phyloP scores from a whole-genome alignment of 768 basidiomycete genomes.

The Candolleomyces eurysporus region DNA sequence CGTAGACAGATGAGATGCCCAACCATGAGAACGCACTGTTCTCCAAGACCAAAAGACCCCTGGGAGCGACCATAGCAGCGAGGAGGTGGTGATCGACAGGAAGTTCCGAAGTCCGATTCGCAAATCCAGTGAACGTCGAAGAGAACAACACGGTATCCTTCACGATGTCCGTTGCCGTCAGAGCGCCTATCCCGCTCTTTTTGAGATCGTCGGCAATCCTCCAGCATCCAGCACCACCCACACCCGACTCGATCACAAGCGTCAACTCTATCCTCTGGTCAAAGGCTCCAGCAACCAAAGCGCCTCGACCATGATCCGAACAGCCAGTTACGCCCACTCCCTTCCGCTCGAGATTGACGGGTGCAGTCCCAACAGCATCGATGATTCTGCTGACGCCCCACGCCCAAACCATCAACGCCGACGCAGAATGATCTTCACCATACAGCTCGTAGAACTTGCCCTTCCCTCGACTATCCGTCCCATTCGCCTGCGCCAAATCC shows the following conservation, averaged over 20 bases:
- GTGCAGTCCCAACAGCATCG: constrained; percentile 47
- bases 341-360: constrained; percentile 19
- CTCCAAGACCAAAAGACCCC: constrained; percentile 48
- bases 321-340: constrained; percentile 55
- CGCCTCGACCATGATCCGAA: constrained; percentile 55
- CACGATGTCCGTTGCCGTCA: constrained; percentile 53
- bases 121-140: constrained; percentile 42
- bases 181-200: constrained; percentile 36
- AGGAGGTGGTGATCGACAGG: constrained; percentile 58
- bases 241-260: constrained; percentile 57
- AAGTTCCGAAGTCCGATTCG: constrained; percentile 39
- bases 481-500: constrained; percentile 45
- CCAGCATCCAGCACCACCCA: constrained; percentile 55
- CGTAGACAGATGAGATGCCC: constrained; percentile 42
- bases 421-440: constrained; percentile 41
- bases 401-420: constrained; percentile 53
- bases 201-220: constrained; percentile 47
- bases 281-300: constrained; percentile 54
- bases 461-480: constrained; percentile 41
- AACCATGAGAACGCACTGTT: constrained; percentile 54
- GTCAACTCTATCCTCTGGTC: constrained; percentile 52
- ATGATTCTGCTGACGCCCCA: constrained; percentile 59
- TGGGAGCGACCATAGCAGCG: constrained; percentile 50
- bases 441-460: constrained; percentile 56
- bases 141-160: constrained; percentile 58